Conservation (phyloP, 805 yeast genomes). For the Pichia gijzeniarum region DNA sequence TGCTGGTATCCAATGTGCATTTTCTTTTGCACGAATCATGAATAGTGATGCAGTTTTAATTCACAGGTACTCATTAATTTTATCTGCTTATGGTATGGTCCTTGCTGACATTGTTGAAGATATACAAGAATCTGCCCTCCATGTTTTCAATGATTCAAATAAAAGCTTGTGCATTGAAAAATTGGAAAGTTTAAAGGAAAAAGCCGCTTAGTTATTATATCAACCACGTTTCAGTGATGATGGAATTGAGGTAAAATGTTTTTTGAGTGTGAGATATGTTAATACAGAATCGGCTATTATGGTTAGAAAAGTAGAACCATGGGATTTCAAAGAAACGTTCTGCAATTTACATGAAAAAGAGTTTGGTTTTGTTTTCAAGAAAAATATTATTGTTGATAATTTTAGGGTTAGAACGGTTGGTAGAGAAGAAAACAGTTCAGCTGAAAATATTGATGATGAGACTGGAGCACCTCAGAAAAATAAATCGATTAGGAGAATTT, state of each 20-base stretch:
- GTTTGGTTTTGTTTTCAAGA: constrained; percentile 63
- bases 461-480: constrained; percentile 29
- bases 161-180: constrained; percentile 33
- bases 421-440: constrained; percentile 38
- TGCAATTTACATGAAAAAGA: constrained; percentile 56
- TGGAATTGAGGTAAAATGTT: constrained; percentile 50
- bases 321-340: constrained; percentile 40
- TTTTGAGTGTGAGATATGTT: constrained; percentile 69
- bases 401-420: constrained; percentile 70
- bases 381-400: constrained; percentile 58
- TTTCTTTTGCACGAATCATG: constrained; percentile 62
- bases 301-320: constrained; percentile 35
- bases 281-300: constrained; percentile 86
- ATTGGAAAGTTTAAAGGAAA: no score
- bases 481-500: constrained; percentile 19
- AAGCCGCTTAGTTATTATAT: no score
- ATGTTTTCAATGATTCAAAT: constrained; percentile 36
- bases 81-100: constrained; percentile 85
- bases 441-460: constrained; percentile 45
- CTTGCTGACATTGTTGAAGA: constrained; percentile 81
- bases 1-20: constrained; percentile 90
- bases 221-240: constrained; percentile 48
- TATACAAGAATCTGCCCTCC: constrained; percentile 62
- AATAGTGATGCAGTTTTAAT: constrained; percentile 65
- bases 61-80: constrained; percentile 74